phyloP scores from a whole-genome alignment of 2,329 filamentous ascomycete species.

The Tolypocladium ophioglossoides region DNA sequence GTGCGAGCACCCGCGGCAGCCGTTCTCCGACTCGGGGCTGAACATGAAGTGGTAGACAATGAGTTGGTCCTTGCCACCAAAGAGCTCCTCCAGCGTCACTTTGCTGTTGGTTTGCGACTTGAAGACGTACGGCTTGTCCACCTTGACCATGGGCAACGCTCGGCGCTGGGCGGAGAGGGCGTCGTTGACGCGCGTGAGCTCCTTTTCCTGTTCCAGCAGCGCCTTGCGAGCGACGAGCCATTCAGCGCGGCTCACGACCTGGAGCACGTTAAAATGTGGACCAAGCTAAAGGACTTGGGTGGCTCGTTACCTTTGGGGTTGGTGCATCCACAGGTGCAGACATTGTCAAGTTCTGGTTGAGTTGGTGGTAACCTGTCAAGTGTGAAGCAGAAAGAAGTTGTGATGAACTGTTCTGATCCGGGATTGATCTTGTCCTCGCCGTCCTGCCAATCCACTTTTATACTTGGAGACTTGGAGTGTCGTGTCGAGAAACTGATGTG shows the following conservation, averaged over 20 bases:
- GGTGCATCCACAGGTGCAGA: background rate
- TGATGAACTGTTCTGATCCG: too few species aligned
- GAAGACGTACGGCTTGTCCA: constrained; percentile 26
- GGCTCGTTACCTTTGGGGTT: background rate
- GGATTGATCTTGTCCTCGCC: too few species aligned
- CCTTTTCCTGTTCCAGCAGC: constrained; percentile 24
- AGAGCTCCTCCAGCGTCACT: constrained; percentile 18
- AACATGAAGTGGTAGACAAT: constrained; percentile 39
- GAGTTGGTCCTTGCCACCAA: constrained; percentile 22
- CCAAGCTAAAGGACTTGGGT: background rate
- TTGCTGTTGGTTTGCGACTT: constrained; percentile 14
- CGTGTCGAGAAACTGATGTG: background rate
- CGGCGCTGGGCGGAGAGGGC: constrained; percentile 19
- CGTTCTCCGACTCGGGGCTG: constrained; percentile 18
- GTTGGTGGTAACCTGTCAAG: too few species aligned
- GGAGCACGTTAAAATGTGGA: too few species aligned
- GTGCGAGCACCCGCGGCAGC: constrained; percentile 28
- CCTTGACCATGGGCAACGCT: constrained; percentile 27
- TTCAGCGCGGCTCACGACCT: constrained; percentile 21
- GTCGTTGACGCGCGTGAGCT: constrained; percentile 16
- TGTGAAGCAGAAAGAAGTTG: background rate
- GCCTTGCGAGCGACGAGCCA: constrained; percentile 22
- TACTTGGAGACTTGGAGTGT: background rate
- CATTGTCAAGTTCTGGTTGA: background rate
- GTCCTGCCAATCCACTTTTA: background rate